These are phyloP conservation scores for Sporothrix globosa DNA, from an alignment of 2,329 filamentous ascomycete genomes.

Conservation along the genomic window DNA sequence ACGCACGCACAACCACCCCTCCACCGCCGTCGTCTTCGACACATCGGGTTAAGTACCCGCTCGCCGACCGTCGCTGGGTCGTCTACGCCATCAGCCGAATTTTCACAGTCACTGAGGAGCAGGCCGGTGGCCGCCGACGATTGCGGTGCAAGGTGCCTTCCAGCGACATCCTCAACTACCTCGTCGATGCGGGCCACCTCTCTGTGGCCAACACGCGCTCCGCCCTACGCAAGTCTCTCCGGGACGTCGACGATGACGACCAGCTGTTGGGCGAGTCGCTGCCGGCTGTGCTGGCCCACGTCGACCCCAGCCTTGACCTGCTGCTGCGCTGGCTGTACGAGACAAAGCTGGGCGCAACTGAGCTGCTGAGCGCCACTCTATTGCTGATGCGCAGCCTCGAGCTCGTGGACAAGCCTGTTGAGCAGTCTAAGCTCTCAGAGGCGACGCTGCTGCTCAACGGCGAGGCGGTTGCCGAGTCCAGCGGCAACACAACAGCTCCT, in stretches of 20 bases:
- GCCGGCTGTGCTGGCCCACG: slow-evolving; percentile 62
- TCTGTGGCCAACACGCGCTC: slow-evolving; percentile 62
- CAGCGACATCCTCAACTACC: slow-evolving; percentile 61
- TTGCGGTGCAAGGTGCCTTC: slow-evolving; percentile 51
- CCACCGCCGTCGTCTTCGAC: neutral
- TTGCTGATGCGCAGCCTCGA: slow-evolving; percentile 71
- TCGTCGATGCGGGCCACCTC: slow-evolving; percentile 63
- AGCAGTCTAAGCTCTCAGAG: slow-evolving; percentile 38
- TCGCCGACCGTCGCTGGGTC: slow-evolving; percentile 67
- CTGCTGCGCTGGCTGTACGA: slow-evolving; percentile 67
- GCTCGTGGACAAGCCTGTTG: slow-evolving; percentile 52
- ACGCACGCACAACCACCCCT: neutral
- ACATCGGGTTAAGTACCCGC: slow-evolving; percentile 49
- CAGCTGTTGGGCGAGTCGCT: slow-evolving; percentile 63
- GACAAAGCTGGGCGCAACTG: slow-evolving; percentile 66
- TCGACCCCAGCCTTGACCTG: slow-evolving; percentile 70
- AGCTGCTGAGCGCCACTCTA: slow-evolving; percentile 68
- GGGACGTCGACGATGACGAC: slow-evolving; percentile 49
- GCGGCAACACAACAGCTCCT: slow-evolving; percentile 41
- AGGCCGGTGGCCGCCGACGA: slow-evolving; percentile 39
- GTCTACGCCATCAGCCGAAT: slow-evolving; percentile 65
- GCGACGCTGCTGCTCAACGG: slow-evolving; percentile 43
- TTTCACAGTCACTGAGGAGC: slow-evolving; percentile 43
- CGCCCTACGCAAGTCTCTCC: slow-evolving; percentile 57
- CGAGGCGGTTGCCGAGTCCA: slow-evolving; percentile 38